Base-by-base conservation (phyloP, 768 basidiomycete genomes). In the Chiua virens region DNA sequence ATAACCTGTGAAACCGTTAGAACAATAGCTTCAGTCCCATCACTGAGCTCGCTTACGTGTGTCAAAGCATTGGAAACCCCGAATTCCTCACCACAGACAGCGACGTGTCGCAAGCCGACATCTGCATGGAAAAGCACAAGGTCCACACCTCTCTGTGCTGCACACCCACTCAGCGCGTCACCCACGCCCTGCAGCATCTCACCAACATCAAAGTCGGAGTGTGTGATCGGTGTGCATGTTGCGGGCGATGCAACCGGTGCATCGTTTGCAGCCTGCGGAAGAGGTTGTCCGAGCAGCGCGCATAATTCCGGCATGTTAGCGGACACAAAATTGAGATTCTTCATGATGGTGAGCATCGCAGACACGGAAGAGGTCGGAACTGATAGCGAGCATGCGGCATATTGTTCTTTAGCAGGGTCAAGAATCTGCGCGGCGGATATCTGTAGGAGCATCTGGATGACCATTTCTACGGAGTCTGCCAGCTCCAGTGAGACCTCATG, bases 351-450 rank as follows among this genome's bases (percentile, higher is more conserved):
- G 66, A 97, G 82, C 67, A 98, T 78, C 35, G 92, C 90, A 17
- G 90, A 89, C 70, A 98, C 79, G 57, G 87, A 91, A 7, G 92
- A 81, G 0, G 89, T 89, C 10, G 94, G 95, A 39, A 97, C 81
- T 34, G 90, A 85, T 22, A 98, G 70, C 2, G 92, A 81, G 67
- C 91, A 96, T 22, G 91, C 87, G 2, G 93, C 88, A 63, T 93
- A 89, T 65, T 94, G 93, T 63, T 98, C 94, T 68, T 90, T 95
- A 3, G 88, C 86, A n/a, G 89, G 83, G 65, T 97, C 93, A 41
- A 97, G 79, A 18, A 97, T 73, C 68, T 98, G 95, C 0, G 88
- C 82, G 4, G 94, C 93, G 0, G 90, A 90, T 56, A 97, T 77
- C 61, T 95, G 92, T 3, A 97, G 79, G 58, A 98, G 80, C 2